Evolutionary conservation across 176 grass and related monocot species (phyloP), one percentile per base, ranked within the genome.

Genomic region (Musa itinerans): DNA sequence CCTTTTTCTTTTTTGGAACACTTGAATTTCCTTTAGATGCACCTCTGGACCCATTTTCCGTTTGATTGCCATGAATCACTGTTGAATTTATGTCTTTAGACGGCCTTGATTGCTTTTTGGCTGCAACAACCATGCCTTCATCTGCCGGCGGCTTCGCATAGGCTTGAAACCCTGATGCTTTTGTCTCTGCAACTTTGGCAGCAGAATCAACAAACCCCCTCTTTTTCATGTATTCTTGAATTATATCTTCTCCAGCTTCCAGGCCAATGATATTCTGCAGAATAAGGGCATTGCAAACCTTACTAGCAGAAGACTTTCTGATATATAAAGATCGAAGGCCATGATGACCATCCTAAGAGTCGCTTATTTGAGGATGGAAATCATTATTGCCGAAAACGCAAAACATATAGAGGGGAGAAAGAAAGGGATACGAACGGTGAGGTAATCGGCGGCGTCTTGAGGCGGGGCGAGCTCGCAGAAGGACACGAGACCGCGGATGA

Each of bases 401-500:
- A 54, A 29, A 8, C 20, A 43, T 2, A 83, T 11, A 19, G 12
- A 72, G 50, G 52, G 29, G 14, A 10, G 10, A 25, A 72, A 15
- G 17, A n/a, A 14, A 27, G 2, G 19, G 50, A 16, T 26, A 88
- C 87, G 54, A 43, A 98, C 95, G 63, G 75, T 76, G 54, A 98
- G 88, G 81, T 98, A 98, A 81, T 91, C 91, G 67, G 95, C 90
- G 23, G 90, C 86, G 75, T 98, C 90, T 29, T 78, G 80, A 14
- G 90, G 90, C 77, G 95, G 90, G 27, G 90, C 95, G 78, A 98
- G 88, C 83, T 98, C 88, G 78, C 95, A 98, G 77, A 94, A 98
- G 80, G 95, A 94, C 54, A 98, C 90, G 82, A 98, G 95, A 52
- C 90, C 90, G 21, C 84, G 85, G 82, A 98, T 91, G 80, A 98